phyloP scores from a whole-genome alignment of 1,284 basidiomycete species.

The Inonotus obliquus region DNA sequence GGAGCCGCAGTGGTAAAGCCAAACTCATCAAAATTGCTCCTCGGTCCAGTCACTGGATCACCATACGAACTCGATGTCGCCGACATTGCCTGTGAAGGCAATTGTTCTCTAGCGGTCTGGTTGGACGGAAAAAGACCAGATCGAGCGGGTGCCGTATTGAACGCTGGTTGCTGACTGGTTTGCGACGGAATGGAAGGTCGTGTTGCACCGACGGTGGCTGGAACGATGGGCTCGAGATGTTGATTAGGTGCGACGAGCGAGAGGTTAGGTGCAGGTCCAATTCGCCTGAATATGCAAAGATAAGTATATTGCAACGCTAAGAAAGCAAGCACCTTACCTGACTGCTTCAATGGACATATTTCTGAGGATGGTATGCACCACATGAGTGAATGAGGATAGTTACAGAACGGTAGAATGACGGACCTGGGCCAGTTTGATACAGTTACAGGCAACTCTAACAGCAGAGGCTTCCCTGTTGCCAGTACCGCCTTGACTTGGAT shows the following conservation, averaged over 20 bases:
- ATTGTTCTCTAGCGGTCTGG: not conserved
- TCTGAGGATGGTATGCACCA: constrained; percentile 32
- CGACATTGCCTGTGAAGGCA: constrained; percentile 1
- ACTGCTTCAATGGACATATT: constrained; percentile 62
- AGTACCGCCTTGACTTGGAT: constrained; percentile 73
- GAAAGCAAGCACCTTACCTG: constrained; percentile 35
- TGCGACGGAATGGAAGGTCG: constrained; percentile 3
- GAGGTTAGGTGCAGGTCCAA: constrained; percentile 63
- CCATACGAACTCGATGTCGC: constrained; percentile 2
- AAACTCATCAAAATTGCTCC: constrained; percentile 16
- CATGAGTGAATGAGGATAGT: not conserved
- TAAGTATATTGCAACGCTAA: not conserved
- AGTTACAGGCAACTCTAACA: constrained; percentile 70
- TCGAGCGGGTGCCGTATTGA: constrained; percentile 8
- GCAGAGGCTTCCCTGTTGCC: constrained; percentile 58
- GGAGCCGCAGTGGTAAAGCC: not conserved
- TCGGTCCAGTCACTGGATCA: not conserved
- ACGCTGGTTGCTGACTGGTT: constrained; percentile 3
- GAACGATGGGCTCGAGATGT: constrained; percentile 3
- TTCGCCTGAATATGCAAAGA: constrained; percentile 45
- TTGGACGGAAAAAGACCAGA: constrained; percentile 15
- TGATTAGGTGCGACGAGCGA: constrained; percentile 32
- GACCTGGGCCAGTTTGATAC: constrained; percentile 80
- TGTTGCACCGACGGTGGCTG: constrained; percentile 2
- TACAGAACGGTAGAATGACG: constrained; percentile 21